phyloP scores from a whole-genome alignment of 2,329 filamentous ascomycete genomes.

The Dactylellina drechsleri region DNA sequence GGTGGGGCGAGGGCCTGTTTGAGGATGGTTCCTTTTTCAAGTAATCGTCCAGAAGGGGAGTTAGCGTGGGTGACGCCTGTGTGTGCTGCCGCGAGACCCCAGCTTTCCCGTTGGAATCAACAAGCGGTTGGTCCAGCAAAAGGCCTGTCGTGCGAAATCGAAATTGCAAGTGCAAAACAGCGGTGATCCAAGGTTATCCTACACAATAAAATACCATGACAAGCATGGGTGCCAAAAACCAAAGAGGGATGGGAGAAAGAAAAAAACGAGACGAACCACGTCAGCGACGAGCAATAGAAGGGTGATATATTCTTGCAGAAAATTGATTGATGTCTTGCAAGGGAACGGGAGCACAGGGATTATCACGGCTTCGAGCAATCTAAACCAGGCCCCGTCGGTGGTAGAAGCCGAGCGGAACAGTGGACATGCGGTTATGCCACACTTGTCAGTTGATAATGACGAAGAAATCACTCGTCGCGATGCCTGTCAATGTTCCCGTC shows the following conservation, averaged over 20 bases:
- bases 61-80: constrained; percentile 51
- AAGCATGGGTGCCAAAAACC: constrained; percentile 33
- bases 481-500: constrained; percentile 52
- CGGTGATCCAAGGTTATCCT: constrained; percentile 31
- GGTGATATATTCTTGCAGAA: constrained; percentile 50
- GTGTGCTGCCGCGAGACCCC: constrained; percentile 48
- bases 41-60: constrained; percentile 51
- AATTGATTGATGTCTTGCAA: constrained; percentile 48
- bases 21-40: constrained; percentile 55
- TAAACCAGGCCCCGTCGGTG: constrained; percentile 52
- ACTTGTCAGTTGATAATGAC: constrained; percentile 52
- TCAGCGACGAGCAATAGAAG: constrained; percentile 42
- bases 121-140: constrained; percentile 37
- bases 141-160: constrained; percentile 38
- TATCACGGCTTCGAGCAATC: constrained; percentile 49
- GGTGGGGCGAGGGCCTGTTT: constrained; percentile 52
- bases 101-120: constrained; percentile 38
- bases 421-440: constrained; percentile 35
- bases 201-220: constrained; percentile 19
- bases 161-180: constrained; percentile 54
- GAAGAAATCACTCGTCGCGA: constrained; percentile 52
- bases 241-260: constrained; percentile 12
- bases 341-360: constrained; percentile 49
- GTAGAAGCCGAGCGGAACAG: constrained; percentile 50
- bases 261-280: constrained; percentile 41